A percentile compares a stretch with the other conserved stretches of the same genome.
Evolutionary conservation across 345 rosid genomes (phyloP).

Genomic region (Corchorus capsularis): DNA sequence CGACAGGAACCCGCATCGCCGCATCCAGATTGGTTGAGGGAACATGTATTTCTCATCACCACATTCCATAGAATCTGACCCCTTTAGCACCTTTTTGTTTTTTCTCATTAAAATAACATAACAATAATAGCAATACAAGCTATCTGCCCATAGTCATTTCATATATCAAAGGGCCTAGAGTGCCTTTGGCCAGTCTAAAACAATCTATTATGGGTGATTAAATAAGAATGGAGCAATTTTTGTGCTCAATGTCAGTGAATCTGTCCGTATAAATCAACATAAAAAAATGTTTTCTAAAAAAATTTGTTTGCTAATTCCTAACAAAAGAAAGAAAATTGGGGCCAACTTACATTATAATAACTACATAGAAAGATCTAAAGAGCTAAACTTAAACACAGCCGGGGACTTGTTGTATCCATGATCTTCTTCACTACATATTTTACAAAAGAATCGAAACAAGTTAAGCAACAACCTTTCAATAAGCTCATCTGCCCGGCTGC

Average conservation of each 20-base stretch:
- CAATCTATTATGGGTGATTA: conserved; percentile 27
- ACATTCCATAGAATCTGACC: background rate
- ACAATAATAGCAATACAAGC: background rate
- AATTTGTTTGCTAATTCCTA: conserved; percentile 34
- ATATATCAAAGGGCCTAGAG: background rate
- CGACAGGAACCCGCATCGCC: background rate
- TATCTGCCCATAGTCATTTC: too few relatives aligned
- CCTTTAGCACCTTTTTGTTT: background rate
- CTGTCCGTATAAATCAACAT: conserved; percentile 33
- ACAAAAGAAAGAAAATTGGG: conserved; percentile 22
- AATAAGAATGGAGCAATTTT: conserved; percentile 37
- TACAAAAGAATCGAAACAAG: conserved; percentile 86
- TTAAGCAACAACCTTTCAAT: conserved; percentile 75
- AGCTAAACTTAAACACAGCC: conserved; percentile 84
- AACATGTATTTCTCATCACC: background rate
- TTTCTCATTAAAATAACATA: background rate
- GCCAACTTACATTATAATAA: conserved; percentile 14
- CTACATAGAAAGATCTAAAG: conserved; percentile 41
- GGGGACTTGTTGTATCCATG: conserved; percentile 67
- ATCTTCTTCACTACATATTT: conserved; percentile 80
- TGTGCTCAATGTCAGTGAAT: conserved; percentile 36
- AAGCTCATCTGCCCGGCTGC: conserved; percentile 57
- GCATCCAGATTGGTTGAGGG: background rate
- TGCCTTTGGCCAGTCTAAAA: conserved; percentile 21
- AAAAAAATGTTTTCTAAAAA: conserved; percentile 21